These are phyloP conservation scores for Raddia guianensis DNA, from an alignment of 176 grass and related monocot species.

Conservation along the genomic window DNA sequence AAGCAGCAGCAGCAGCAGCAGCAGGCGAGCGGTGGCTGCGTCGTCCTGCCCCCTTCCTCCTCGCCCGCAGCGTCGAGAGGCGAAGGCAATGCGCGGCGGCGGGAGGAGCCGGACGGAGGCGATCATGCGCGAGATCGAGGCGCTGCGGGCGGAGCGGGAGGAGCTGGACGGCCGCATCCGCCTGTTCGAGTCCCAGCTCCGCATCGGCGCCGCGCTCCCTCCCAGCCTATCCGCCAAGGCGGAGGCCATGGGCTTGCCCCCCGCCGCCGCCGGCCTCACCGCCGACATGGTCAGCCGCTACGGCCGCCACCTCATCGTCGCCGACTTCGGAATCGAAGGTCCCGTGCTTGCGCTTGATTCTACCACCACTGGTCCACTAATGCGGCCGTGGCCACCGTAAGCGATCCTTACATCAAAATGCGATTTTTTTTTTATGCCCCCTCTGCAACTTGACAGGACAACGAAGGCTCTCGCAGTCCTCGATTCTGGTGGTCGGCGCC, in stretches of 20 bases:
- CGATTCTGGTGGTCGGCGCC: slow-evolving; percentile 85
- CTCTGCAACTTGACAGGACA: slow-evolving; percentile 52
- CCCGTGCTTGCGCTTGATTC: neutral
- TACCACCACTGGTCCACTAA: neutral
- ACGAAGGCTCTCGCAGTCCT: slow-evolving; percentile 65
- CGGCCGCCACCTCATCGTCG: slow-evolving; percentile 86
- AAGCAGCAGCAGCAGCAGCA: too few species aligned
- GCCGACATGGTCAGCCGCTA: slow-evolving; percentile 78
- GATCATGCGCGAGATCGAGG: slow-evolving; percentile 52
- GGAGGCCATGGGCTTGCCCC: slow-evolving; percentile 25
- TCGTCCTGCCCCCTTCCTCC: too few species aligned
- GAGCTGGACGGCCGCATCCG: slow-evolving; percentile 60
- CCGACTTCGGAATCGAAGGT: slow-evolving; percentile 92
- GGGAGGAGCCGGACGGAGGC: slow-evolving; percentile 31
- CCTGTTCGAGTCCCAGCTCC: slow-evolving; percentile 60
- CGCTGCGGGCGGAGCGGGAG: slow-evolving; percentile 55
- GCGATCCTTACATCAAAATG: neutral
- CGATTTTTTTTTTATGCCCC: neutral
- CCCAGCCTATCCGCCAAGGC: slow-evolving; percentile 1
- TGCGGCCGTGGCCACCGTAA: neutral
- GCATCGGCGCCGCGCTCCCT: neutral
- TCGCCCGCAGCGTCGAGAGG: neutral
- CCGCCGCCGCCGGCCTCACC: slow-evolving; percentile 21
- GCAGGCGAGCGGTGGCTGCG: too few species aligned
- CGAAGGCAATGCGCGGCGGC: slow-evolving; percentile 7